Evolutionary conservation across 2,329 filamentous ascomycete species (phyloP), one percentile per base, ranked within the genome.

Genomic region (Didymella exigua): DNA sequence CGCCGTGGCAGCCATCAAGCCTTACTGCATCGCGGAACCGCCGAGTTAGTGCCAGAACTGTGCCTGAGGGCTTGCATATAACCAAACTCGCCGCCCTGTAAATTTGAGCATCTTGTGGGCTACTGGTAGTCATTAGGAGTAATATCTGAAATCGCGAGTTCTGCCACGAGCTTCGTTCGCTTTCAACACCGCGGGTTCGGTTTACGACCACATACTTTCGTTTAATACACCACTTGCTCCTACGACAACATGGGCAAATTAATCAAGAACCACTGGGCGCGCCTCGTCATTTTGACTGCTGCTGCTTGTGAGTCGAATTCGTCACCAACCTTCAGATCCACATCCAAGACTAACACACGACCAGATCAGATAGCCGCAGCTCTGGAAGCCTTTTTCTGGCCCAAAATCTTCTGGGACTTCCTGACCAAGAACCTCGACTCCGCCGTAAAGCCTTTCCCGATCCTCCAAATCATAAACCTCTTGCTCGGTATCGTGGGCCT

Each of bases 201-300:
- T 67, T 56, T 62, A 66, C 58, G 61, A 59, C 65, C 62, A 61
- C 54, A 64, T 68, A 62, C 62, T 62, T 67, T 67, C 64, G 63
- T 66, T 68, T 62, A 66, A 60, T 60, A 34, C 40, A 31, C 16
- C 11, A 30, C 30, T 47, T 42, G 45, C 46, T 34, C 18, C 33
- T 34, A 31, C 31, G 18, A 47, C 54, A 52, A 9, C 16, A 99
- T 99, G 95, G 95, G 95, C 77, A 95, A 89, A 79, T 87, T 99
- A 74, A 98, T 99, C 81, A 99, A 99, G 84, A 98, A 98, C 81
- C 95, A 99, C 82, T 96, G 91, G 91, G 95, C 92, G 66, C 89
- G 95, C 58, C 87, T 99, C 70, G 95, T 99, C 72, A 84, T 96
- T 77, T 81, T 99, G 74, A 91, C 90, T 24, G 91, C 95, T 31